Evolutionary conservation across 2,329 filamentous ascomycete genomes (phyloP).

Genomic region (Periconia digitata): DNA sequence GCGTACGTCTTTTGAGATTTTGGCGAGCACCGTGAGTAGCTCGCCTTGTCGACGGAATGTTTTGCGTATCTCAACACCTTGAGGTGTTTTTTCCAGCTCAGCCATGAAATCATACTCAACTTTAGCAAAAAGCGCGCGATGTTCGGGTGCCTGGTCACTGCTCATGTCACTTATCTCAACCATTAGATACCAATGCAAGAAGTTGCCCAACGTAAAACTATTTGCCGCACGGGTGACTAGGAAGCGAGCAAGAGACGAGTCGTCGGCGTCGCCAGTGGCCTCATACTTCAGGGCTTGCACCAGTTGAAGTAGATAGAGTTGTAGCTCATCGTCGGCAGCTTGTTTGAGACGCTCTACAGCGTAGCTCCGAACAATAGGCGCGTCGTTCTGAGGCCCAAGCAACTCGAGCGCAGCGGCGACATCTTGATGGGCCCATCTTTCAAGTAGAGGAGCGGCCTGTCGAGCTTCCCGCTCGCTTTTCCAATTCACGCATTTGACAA

Average conservation of each 20-base stretch:
- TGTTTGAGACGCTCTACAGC: conserved; percentile 90
- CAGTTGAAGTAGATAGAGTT: conserved; percentile 88
- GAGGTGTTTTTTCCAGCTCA: conserved; percentile 71
- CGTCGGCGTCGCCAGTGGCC: conserved; percentile 59
- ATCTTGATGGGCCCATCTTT: conserved; percentile 95
- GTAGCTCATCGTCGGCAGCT: conserved; percentile 86
- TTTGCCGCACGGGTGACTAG: conserved; percentile 83
- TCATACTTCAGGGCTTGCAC: conserved; percentile 88
- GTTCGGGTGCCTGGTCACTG: conserved; percentile 70
- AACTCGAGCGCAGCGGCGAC: conserved; percentile 95
- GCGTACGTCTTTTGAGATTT: conserved; percentile 86
- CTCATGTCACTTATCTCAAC: conserved; percentile 90
- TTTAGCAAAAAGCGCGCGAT: conserved; percentile 85
- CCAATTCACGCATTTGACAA: conserved; percentile 98
- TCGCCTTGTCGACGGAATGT: conserved; percentile 85
- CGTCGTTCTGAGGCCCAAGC: conserved; percentile 88
- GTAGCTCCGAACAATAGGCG: conserved; percentile 83
- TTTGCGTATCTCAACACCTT: conserved; percentile 72
- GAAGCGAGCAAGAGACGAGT: conserved; percentile 87
- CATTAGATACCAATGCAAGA: conserved; percentile 98
- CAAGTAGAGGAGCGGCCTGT: conserved; percentile 85
- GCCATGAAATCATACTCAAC: conserved; percentile 97
- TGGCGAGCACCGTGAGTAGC: conserved; percentile 81
- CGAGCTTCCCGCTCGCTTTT: conserved; percentile 79
- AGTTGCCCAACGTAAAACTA: conserved; percentile 90